Percentiles rank a stretch among this genome's conserved stretches.
These are phyloP conservation scores for Neofusicoccum umdonicola DNA, from an alignment of 2,329 filamentous ascomycete species.

Conservation along the genomic window DNA sequence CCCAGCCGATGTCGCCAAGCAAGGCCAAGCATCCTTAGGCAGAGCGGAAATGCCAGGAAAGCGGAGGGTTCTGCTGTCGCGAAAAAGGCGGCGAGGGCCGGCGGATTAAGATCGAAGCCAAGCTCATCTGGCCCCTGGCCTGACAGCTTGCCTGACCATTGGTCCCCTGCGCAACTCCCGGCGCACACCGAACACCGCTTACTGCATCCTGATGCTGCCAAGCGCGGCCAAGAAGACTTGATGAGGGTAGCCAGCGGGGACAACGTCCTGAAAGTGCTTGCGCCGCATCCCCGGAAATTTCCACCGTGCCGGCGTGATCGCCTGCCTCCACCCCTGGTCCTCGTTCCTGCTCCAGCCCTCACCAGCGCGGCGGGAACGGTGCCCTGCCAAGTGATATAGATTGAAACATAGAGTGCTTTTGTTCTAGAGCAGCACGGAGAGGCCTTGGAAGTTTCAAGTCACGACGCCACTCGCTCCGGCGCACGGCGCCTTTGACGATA, in stretches of 20 bases:
- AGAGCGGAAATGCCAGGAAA: background rate
- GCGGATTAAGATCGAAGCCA: constrained; percentile 1
- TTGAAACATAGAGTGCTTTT: constrained; percentile 1
- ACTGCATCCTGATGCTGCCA: background rate
- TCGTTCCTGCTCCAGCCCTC: background rate
- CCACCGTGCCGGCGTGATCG: background rate
- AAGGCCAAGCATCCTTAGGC: background rate
- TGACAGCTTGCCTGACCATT: background rate
- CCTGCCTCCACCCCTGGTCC: background rate
- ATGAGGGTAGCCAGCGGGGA: background rate
- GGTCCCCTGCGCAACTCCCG: background rate
- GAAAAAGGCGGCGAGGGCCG: background rate
- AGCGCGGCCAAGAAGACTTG: constrained; percentile 10
- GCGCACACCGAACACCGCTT: background rate
- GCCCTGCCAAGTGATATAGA: constrained; percentile 3
- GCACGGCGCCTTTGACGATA: background rate
- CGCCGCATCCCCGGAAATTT: constrained; percentile 2
- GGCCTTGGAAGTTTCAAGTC: constrained; percentile 7
- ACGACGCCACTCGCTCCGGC: background rate
- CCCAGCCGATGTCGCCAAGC: background rate
- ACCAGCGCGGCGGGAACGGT: background rate
- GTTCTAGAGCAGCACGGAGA: background rate
- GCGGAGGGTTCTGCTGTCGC: background rate
- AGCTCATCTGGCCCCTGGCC: background rate
- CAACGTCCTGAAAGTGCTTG: background rate